Evolutionary conservation across 1,284 basidiomycete genomes (phyloP), one percentile per base, ranked within the genome.

Genomic region (Trichosporon sp.): DNA sequence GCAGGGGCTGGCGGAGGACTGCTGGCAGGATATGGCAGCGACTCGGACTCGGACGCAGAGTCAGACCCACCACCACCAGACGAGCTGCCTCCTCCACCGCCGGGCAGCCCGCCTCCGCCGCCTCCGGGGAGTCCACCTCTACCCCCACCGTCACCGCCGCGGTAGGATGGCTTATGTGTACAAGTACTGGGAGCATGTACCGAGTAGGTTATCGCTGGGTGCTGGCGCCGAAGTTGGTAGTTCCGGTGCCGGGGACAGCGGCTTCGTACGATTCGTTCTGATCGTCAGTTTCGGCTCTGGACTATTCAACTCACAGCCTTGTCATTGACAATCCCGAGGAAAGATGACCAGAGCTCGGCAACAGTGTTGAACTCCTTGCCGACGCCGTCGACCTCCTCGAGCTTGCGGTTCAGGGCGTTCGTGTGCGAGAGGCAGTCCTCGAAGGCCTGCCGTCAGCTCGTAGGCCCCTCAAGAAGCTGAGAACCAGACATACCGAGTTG

Each of bases 351-450:
- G 25, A 98, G 86, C 2, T 88, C 85, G 1, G 93, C 91, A 64
- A 97, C 94, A 0, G 92, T 94, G 66, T 91, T 89, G 80, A 97
- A 96, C 84, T 97, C 95, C 72, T 90, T 90, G 4, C 95, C 94
- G 86, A 97, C 95, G 9, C 91, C 91, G 42, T 92, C 86, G 0
- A 93, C 91, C 79, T 97, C 93, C 82, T 98, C 95, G 3, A 97
- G 86, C 77, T 93, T 95, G 69, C 95, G 89, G 80, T 97, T 97
- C 21, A 95, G 84, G n/a, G 88, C 87, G 78, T 98, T 98, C 69
- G 89, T 90, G n/a, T 91, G 88, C 1, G 90, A 90, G 18, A 97
- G 84, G 5, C 96, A 83, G 70, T 92, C 90, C 77, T 96, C 95
- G 76, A 97, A 93, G n/a, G 90, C 90, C 95, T 97, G 75, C 2